These are phyloP conservation scores for Coniferiporia weirii DNA, from an alignment of 1,284 basidiomycete genomes.

Conservation along the genomic window DNA sequence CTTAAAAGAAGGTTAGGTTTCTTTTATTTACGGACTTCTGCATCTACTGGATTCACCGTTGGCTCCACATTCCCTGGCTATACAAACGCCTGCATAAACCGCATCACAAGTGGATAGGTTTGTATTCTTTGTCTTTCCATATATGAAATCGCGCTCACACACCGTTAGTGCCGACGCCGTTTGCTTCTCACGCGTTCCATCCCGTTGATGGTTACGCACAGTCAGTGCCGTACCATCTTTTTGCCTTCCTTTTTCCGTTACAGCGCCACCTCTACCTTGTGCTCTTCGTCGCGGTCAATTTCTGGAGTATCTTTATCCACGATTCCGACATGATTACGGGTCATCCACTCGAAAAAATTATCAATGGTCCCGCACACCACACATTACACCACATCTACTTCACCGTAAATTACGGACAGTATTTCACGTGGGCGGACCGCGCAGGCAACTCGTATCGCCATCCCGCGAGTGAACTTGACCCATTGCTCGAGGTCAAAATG, in stretches of 20 bases:
- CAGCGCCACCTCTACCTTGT: conserved; percentile 79
- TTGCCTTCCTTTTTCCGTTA: conserved; percentile 88
- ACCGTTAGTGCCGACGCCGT: conserved; percentile 87
- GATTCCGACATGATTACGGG: conserved; percentile 99
- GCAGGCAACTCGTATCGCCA: conserved; percentile 83
- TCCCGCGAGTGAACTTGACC: conserved; percentile 81
- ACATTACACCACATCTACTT: conserved; percentile 96
- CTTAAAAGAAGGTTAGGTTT: conserved; percentile 46
- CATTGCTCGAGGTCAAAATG: conserved; percentile 63
- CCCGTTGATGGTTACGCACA: conserved; percentile 93
- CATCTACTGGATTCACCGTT: conserved; percentile 95
- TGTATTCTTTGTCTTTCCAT: conserved; percentile 28
- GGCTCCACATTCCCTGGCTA: conserved; percentile 79
- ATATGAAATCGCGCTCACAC: conserved; percentile 9
- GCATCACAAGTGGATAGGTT: conserved; percentile 97
- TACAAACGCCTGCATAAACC: conserved; percentile 95
- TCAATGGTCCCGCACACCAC: conserved; percentile 98
- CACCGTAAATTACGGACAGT: conserved; percentile 95
- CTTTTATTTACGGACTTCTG: conserved; percentile 87
- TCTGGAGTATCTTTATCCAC: conserved; percentile 94
- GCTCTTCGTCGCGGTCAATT: conserved; percentile 85
- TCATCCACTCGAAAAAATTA: conserved; percentile 83
- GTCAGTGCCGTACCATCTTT: conserved; percentile 92
- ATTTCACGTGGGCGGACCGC: conserved; percentile 95
- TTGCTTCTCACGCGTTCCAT: conserved; percentile 97